Evolutionary conservation across 2,329 filamentous ascomycete genomes (phyloP), one percentile per base, ranked within the genome.

Genomic region (Akanthomyces lecanii): DNA sequence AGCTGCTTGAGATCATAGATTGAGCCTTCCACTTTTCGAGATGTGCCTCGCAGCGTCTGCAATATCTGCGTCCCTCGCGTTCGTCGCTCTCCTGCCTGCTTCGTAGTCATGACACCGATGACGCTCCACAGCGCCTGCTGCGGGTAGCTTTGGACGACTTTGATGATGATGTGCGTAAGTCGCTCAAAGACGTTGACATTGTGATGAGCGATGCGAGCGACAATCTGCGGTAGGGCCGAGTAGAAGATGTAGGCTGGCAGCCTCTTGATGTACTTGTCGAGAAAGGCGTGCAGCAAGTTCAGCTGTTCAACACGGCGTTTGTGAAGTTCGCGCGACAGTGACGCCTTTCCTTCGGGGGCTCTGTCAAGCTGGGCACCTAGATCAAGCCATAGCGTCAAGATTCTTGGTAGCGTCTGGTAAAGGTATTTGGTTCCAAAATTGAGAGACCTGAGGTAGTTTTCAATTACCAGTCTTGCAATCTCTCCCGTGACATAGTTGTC

Each of bases 351-450:
- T 55, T 85, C 81, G 0, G 83, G 82, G 5, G 82, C 76, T 68
- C 87, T 85, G 70, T 90, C 85, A 42, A 92, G 81, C 64, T 90
- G 86, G 44, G 89, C 88, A 6, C 92, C 94, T 65, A 99, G 84
- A 69, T 97, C 94, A 44, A 99, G 81, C 94, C 96, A 99, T 2
- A 99, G 81, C 0, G 95, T 99, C 47, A 99, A 78, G 52, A 97
- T 83, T 65, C 96, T 90, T 0, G 95, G 96, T 40, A 99, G 80
- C 0, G 93, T 97, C 74, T 98, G 93, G 70, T 97, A 96, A 50
- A 97, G 85, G 74, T 98, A 97, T 76, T 98, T 99, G 53, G 92
- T 95, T 38, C 95, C 95, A 68, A 89, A 94, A 33, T 88, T 87
- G 51, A 97, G 83, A 3, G 93, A 96, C 33, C 94, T 86, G 51